Evolutionary conservation across 148 eudicot species (phyloP).

Genomic region (Silene latifolia): DNA sequence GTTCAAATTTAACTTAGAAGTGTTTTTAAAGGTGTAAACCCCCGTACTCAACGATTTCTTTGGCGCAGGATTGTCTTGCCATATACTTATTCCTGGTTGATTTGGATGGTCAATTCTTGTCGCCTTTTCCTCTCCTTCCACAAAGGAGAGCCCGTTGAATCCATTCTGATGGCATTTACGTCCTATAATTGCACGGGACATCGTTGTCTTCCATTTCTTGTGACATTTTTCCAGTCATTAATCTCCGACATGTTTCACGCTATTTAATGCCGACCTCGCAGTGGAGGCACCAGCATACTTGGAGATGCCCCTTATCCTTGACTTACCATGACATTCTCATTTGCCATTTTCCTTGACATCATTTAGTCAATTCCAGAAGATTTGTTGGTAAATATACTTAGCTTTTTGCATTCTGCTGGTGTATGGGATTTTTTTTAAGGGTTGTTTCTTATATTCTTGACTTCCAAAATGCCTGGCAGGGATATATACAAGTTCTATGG

Average conservation of each 20-base stretch:
- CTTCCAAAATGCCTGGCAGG: constrained; percentile 23
- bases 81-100: constrained; percentile 44
- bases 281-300: constrained; percentile 50
- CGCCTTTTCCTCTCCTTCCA: constrained; percentile 59
- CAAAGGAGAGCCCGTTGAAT: constrained; percentile 59
- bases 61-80: constrained; percentile 80
- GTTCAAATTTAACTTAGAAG: constrained; percentile 21
- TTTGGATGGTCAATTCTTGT: constrained; percentile 51
- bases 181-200: constrained; percentile 50
- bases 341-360: constrained; percentile 77
- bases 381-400: constrained; percentile 61
- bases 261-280: constrained; percentile 44
- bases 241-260: constrained; percentile 41
- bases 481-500: constrained; percentile 5
- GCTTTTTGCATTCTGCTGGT: constrained; percentile 24
- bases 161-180: constrained; percentile 42
- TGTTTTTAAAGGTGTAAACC: constrained; percentile 34
- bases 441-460: not conserved
- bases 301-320: constrained; percentile 59
- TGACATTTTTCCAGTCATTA: constrained; percentile 54
- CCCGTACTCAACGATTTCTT: constrained; percentile 63
- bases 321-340: constrained; percentile 61
- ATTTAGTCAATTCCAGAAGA: constrained; percentile 60
- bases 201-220: constrained; percentile 54
- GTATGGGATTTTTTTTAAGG: constrained; percentile 1